phyloP scores from a whole-genome alignment of 2,329 filamentous ascomycete species.

The Cladorrhinum sp. region DNA sequence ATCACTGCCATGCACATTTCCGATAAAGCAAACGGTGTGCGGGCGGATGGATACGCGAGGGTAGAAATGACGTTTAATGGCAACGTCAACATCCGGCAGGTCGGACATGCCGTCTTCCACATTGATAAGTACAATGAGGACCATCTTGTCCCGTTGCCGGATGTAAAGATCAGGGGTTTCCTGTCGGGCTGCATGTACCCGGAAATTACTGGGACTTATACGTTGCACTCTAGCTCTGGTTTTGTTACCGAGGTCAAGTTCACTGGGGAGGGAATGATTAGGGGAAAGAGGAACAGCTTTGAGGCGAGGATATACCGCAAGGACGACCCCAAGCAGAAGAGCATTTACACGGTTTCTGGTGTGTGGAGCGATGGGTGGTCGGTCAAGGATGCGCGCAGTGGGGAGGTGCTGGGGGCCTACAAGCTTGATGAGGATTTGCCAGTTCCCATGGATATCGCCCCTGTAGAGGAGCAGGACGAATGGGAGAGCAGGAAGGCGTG shows the following conservation, averaged over 20 bases:
- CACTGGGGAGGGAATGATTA: slow-evolving; percentile 43
- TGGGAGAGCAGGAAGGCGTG: slow-evolving; percentile 80
- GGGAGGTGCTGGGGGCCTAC: slow-evolving; percentile 37
- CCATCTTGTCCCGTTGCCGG: slow-evolving; percentile 48
- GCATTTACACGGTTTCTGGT: slow-evolving; percentile 39
- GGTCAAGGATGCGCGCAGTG: slow-evolving; percentile 33
- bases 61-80: slow-evolving; percentile 52
- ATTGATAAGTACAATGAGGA: slow-evolving; percentile 49
- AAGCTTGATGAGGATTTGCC: slow-evolving; percentile 36
- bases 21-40: slow-evolving; percentile 42
- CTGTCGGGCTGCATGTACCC: slow-evolving; percentile 47
- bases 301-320: slow-evolving; percentile 41
- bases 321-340: slow-evolving; percentile 35
- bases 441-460: slow-evolving; percentile 37
- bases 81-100: slow-evolving; percentile 48
- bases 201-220: slow-evolving; percentile 45
- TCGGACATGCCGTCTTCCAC: slow-evolving; percentile 48
- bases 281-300: slow-evolving; percentile 47
- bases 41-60: slow-evolving; percentile 49
- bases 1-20: slow-evolving; percentile 52
- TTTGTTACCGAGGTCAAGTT: slow-evolving; percentile 47
- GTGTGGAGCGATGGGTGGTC: slow-evolving; percentile 44
- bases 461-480: slow-evolving; percentile 69
- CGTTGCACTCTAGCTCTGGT: slow-evolving; percentile 44
- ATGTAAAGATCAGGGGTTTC: slow-evolving; percentile 47